Evolutionary conservation across 1,284 basidiomycete species (phyloP).

Genomic region (Puccinia hordei): DNA sequence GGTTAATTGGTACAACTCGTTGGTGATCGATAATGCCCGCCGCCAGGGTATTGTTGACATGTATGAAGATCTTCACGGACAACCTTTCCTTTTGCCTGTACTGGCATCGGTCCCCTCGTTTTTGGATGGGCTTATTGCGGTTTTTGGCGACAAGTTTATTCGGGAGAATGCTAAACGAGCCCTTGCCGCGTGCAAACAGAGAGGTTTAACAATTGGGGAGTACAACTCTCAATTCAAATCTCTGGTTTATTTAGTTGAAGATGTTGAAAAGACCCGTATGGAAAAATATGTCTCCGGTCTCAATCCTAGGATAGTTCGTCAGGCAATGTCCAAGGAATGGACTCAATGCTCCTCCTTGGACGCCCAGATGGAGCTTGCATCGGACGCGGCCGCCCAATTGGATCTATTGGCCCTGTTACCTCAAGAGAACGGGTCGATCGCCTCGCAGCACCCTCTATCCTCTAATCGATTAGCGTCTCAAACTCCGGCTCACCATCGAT

Average conservation of each 20-base stretch:
- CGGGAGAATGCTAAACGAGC: background rate
- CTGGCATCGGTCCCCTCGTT: background rate
- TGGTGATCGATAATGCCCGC: background rate
- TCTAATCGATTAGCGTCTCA: no score
- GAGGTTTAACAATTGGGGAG: background rate
- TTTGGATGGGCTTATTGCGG: background rate
- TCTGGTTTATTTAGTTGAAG: background rate
- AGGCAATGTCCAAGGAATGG: background rate
- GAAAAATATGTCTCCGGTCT: background rate
- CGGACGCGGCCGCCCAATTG: background rate
- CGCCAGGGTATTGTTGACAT: background rate
- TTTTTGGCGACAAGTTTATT: background rate
- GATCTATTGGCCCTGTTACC: no score
- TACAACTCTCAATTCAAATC: background rate
- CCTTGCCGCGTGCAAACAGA: background rate
- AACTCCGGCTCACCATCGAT: no score
- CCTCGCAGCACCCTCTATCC: no score
- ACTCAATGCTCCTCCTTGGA: background rate
- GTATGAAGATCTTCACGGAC: background rate
- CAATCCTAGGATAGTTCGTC: background rate
- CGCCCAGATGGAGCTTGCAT: background rate
- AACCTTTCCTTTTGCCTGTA: background rate
- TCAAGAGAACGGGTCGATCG: no score
- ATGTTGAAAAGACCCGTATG: background rate
- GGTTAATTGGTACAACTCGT: background rate